A percentile compares a stretch with the other conserved stretches of the same genome.
phyloP scores from a whole-genome alignment of 2,329 filamentous ascomycete species.

The Cordyceps cicadae region DNA sequence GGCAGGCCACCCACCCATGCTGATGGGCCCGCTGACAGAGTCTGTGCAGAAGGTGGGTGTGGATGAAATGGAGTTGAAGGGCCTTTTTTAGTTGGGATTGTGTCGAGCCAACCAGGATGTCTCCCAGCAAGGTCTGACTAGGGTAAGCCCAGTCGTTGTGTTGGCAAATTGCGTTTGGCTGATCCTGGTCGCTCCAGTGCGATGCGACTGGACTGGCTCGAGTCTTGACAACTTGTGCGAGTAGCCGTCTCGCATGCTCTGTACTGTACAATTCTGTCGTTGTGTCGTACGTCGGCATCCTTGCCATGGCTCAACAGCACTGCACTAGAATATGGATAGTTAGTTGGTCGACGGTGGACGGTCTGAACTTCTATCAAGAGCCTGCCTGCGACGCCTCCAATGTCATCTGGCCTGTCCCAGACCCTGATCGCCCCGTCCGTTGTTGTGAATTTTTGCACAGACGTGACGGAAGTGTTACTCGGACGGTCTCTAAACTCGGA shows the following conservation, averaged over 20 bases:
- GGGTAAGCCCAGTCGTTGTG: not conserved
- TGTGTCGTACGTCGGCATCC: not conserved
- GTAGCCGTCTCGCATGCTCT: not conserved
- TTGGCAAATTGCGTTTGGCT: slow-evolving; percentile 1
- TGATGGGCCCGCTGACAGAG: slow-evolving; percentile 13
- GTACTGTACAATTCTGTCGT: not conserved
- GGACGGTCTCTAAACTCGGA: not conserved
- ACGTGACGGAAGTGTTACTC: not conserved
- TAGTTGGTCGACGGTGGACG: not conserved
- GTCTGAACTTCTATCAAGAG: not conserved
- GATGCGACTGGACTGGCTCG: not conserved
- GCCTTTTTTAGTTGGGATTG: slow-evolving; percentile 3
- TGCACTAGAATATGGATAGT: not conserved
- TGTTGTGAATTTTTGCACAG: not conserved
- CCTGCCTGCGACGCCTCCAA: not conserved
- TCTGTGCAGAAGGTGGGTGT: slow-evolving; percentile 10
- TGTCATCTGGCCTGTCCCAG: not conserved
- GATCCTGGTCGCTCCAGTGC: not conserved
- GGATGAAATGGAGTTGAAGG: slow-evolving; percentile 2
- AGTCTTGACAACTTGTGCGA: not conserved
- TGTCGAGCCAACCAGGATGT: not conserved
- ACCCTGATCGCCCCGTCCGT: not conserved
- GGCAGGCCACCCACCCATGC: slow-evolving; percentile 9
- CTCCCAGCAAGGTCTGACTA: not conserved
- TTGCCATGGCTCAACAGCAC: not conserved